Evolutionary conservation across 2,329 filamentous ascomycete genomes (phyloP).

Genomic region (Botryotinia narcissicola): DNA sequence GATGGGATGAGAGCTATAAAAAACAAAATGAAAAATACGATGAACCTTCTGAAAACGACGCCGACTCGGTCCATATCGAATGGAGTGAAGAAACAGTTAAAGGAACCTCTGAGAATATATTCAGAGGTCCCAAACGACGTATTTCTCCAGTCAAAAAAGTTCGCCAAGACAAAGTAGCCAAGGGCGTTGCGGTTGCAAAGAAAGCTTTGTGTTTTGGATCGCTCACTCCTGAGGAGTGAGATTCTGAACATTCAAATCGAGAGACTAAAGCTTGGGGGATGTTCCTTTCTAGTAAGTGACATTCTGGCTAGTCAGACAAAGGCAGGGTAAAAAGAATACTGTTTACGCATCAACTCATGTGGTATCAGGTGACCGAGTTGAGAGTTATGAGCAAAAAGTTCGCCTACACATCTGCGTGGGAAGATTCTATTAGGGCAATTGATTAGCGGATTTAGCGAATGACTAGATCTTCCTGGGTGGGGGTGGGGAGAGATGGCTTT

Average conservation of each 20-base stretch:
- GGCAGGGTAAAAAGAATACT: fast-evolving
- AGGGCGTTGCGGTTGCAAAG: neutral
- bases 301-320: no score
- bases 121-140: neutral
- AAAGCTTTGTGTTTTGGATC: neutral
- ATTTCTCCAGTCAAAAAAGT: neutral
- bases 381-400: neutral
- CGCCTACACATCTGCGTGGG: neutral
- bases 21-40: fast-evolving
- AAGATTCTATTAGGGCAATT: fast-evolving
- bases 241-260: fast-evolving
- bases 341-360: neutral
- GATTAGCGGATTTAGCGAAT: neutral
- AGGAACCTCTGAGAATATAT: fast-evolving
- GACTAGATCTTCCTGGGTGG: no score
- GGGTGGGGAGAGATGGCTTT: neutral
- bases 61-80: neutral
- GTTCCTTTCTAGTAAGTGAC: no score
- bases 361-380: no score
- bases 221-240: neutral
- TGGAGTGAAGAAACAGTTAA: fast-evolving
- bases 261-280: no score
- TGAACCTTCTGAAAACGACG: neutral
- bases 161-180: neutral
- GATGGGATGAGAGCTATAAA: neutral